Base-by-base conservation (phyloP, 768 basidiomycete species). In the Tricholoma sp. region DNA sequence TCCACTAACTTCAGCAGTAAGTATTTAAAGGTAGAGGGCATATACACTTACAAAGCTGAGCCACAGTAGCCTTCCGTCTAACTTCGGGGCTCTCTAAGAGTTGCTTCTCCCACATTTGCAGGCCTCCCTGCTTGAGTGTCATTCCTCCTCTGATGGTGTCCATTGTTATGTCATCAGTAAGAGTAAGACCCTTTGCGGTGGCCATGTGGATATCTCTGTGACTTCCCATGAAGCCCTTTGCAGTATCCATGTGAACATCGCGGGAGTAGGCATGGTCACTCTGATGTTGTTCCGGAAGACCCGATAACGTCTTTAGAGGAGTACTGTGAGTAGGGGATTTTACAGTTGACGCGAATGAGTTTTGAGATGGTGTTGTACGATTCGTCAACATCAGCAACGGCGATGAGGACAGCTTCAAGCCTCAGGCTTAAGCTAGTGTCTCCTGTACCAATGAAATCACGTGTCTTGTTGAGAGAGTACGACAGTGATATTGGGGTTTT, bases 1-100 rank as follows among this genome's bases (percentile, higher is more conserved):
- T 33, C 54, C 45, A 54, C 31, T 52, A n/a, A 41, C 34, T 18
- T 58, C 49, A 34, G 29, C 10, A 45, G 18, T 17, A 56, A 32
- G 37, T 17, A 47, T 17, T 54, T 39, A 37, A 53, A 39, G 17
- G 32, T 32, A 60, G 60, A 52, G 7, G n/a, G 8, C 55, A 51
- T 58, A 51, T 55, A 24, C 32, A 78, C 87, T 65, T 68, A 95
- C 94, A 99, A 47, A 99, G 83, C 67, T 99, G 97, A 17, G 95
- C 94, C 9, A 99, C 93, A 1, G 95, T 98, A 1, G 96, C 90
- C 70, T 99, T 98, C 54, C 97, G 83, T 70, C 84, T 92, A 53
- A 98, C 88, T 70, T 98, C 97, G 12, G 86, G 70, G 57, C 84
- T 94, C 37, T 91, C 87, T 45, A 97, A 66, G 34, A 97, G 76